Base-by-base conservation (phyloP, 805 yeast genomes). In the Hanseniaspora valbyensis region DNA sequence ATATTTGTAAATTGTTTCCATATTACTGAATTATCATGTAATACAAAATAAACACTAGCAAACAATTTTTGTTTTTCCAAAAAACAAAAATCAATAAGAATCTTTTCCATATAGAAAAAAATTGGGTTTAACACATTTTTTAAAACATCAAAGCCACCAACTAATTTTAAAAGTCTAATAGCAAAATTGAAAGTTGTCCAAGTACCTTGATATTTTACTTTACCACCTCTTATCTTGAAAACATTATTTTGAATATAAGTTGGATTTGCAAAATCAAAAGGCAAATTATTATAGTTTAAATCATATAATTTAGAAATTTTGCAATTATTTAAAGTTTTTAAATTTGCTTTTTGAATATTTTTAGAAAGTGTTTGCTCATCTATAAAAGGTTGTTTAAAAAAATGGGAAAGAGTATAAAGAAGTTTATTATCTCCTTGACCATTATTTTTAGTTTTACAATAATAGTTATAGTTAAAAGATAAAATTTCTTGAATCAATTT, bases 141-240 rank as follows among this genome's bases (percentile, higher is more conserved):
- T 21, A 45, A 32, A 14, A 45, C 30, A n/a, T 89, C 42, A 13
- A 38, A 39, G 2, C 43, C 29, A 14, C 50, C 19, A 83, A 67
- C 37, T 72, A 76, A 39, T 79, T 76, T 50, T 80, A 68, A 90
- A 49, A 88, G 68, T 29, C 75, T 66, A 53, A 72, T 72, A 22
- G 94, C 87, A 45, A 83, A 69, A 9, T 73, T 75, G 59, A 66
- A 81, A 1, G 95, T 90, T 36, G 87, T 66, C 96, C 96, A 89
- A 8, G 95, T 86, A 3, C 96, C 96, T 67, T 88, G 96, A 56
- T 89, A 86, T 69, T 87, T 87, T 56, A 88, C 73, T 59, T 78
- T 86, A 2, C 96, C 96, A 42, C 96, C 96, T 50, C 96, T 70
- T 14, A 88, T 86, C 45, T 95, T 74, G 58, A 77, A 77, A 30